Base-by-base conservation (phyloP, 495 filamentous ascomycete genomes). In the Thermothielavioides terrestris region DNA sequence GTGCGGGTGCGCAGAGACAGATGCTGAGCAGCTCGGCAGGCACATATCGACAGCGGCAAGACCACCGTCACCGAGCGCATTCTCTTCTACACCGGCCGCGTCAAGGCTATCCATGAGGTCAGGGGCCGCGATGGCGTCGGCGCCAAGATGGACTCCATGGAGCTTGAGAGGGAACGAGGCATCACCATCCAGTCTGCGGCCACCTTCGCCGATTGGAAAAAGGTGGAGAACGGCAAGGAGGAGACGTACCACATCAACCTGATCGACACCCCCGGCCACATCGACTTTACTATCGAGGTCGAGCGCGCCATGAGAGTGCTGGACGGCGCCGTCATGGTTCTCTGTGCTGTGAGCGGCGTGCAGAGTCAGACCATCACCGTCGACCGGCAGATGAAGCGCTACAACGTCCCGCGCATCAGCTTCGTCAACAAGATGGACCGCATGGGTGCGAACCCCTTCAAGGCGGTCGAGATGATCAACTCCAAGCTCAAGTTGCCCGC, bases 361-460 rank as follows among this genome's bases (percentile, higher is more conserved):
- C 94, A 99, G 74, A 86, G 81, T 58, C 94, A 99, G 71, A 99
- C 94, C 5, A 95, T 96, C 54, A 99, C 94, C 1, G 94, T 99
- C 42, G 91, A 99, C 67, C 76, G 94, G 52, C 94, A 99, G 74
- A 99, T 99, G 94, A 85, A 86, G 72, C 80, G 94, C 43, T 99
- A 99, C 73, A 94, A 96, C 62, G 81, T 99, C 43, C 94, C 94
- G 28, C 77, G 94, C 53, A 85, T 99, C 58, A 90, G 84, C 48
- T 99, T 99, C 64, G 77, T 99, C 57, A 99, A 99, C 74, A 99
- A 99, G 78, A 99, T 99, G 94, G 94, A 99, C 61, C 88, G 94
- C 50, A 95, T 95, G 83, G 94, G 94, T 41, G 88, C 94, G 49
- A 97, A 99, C 64, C 94, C 94, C 2, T 99, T 92, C 81, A 95